Evolutionary conservation across 2,329 filamentous ascomycete species (phyloP).

Genomic region (Emmonsiellopsis sp.): DNA sequence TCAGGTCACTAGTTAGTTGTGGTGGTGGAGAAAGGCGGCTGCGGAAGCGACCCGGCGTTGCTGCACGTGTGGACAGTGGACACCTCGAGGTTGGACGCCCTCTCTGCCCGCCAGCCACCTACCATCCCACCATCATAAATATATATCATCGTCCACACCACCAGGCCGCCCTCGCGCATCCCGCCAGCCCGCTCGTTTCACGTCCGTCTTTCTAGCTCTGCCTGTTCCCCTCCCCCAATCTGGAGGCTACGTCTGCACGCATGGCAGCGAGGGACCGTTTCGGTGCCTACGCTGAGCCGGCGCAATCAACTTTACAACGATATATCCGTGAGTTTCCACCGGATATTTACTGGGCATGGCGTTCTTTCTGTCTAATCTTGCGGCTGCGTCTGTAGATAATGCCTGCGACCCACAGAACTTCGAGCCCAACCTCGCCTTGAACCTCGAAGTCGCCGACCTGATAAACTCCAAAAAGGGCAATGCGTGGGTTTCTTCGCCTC

Average conservation of each 20-base stretch:
- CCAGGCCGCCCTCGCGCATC: no score
- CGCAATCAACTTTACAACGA: conserved; percentile 79
- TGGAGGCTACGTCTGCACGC: conserved; percentile 94
- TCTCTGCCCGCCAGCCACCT: no score
- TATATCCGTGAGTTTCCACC: conserved; percentile 60
- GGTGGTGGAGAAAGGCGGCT: no score
- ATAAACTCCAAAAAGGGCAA: conserved; percentile 97
- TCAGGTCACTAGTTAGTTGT: no score
- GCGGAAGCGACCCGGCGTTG: no score
- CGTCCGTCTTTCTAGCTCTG: no score
- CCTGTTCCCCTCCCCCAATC: conserved; percentile 29
- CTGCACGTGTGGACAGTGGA: no score
- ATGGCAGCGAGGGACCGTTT: conserved; percentile 94
- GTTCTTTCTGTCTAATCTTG: not conserved
- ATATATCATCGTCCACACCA: no score
- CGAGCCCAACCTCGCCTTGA: conserved; percentile 92
- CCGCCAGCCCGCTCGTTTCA: no score
- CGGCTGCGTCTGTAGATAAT: conserved; percentile 48
- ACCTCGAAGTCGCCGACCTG: conserved; percentile 91
- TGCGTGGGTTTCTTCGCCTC: conserved; percentile 43
- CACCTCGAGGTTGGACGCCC: no score
- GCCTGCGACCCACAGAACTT: conserved; percentile 96
- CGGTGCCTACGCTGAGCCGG: conserved; percentile 67
- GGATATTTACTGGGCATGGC: not conserved
- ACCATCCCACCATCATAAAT: no score